phyloP scores from a whole-genome alignment of 2,329 filamentous ascomycete species.

The Colletotrichum lindemuthianum region DNA sequence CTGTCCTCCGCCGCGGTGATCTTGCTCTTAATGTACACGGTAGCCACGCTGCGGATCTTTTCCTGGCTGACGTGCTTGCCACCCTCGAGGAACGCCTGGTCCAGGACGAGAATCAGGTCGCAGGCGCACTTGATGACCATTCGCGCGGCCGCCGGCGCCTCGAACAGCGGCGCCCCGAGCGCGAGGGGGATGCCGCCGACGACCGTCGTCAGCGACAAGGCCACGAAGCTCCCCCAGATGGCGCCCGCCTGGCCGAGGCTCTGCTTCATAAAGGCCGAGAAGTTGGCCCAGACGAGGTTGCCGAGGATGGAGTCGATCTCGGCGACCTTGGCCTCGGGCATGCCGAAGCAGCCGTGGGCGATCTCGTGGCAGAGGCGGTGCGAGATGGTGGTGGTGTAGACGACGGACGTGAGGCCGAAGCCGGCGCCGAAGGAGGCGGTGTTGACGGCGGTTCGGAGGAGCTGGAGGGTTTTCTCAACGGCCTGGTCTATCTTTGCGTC shows the following conservation, averaged over 20 bases:
- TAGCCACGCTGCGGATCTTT: background rate
- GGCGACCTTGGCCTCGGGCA: constrained; percentile 34
- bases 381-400: constrained; percentile 39
- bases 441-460: constrained; percentile 30
- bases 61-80: constrained; percentile 9
- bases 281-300: constrained; percentile 39
- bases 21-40: constrained; percentile 1
- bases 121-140: constrained; percentile 33
- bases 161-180: constrained; percentile 21
- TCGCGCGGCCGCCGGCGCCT: constrained; percentile 19
- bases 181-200: constrained; percentile 38
- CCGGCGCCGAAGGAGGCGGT: background rate
- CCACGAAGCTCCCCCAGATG: constrained; percentile 24
- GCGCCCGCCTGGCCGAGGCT: constrained; percentile 33
- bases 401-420: constrained; percentile 34
- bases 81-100: constrained; percentile 4
- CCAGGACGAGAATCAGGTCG: constrained; percentile 28
- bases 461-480: constrained; percentile 23
- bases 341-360: constrained; percentile 40
- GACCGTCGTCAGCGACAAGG: constrained; percentile 37
- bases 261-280: constrained; percentile 37
- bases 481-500: constrained; percentile 30
- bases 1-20: background rate
- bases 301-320: constrained; percentile 38
- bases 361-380: constrained; percentile 39